phyloP scores from a whole-genome alignment of 2,329 filamentous ascomycete species.

The Pseudogymnoascus destructans region DNA sequence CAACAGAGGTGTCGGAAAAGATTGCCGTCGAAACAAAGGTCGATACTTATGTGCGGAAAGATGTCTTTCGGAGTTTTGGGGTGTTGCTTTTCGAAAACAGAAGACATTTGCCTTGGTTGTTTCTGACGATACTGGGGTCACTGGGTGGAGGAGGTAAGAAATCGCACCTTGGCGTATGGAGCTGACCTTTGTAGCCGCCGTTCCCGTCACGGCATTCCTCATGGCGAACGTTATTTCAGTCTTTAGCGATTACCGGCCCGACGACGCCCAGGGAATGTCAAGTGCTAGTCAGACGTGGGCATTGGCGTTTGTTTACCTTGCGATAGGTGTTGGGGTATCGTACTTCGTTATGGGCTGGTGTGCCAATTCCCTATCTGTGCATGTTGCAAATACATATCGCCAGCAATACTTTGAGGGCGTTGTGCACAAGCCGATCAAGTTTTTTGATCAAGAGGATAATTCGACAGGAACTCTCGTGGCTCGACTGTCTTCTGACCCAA shows the following conservation, averaged over 20 bases:
- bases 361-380: conserved; percentile 29
- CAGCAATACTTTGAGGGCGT: conserved; percentile 35
- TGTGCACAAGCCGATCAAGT: conserved; percentile 30
- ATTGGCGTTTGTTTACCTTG: conserved; percentile 51
- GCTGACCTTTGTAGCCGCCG: conserved; percentile 24
- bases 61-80: conserved; percentile 40
- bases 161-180: background rate
- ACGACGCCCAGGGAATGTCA: conserved; percentile 15
- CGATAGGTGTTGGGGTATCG: conserved; percentile 36
- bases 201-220: conserved; percentile 41
- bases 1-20: conserved; percentile 23
- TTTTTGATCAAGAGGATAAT: conserved; percentile 34
- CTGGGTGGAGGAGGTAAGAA: conserved; percentile 19
- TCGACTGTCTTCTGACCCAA: conserved; percentile 35
- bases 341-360: conserved; percentile 39
- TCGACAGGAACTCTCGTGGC: conserved; percentile 35
- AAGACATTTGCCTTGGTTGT: conserved; percentile 37
- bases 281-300: conserved; percentile 34
- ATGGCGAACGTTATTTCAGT: conserved; percentile 41
- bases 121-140: conserved; percentile 34
- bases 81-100: conserved; percentile 44
- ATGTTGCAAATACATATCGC: conserved; percentile 28
- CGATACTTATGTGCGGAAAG: conserved; percentile 27
- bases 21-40: conserved; percentile 15
- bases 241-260: conserved; percentile 27